Base-by-base conservation (phyloP, 1,139 yeast species). In the Yamadazyma aaseri region DNA sequence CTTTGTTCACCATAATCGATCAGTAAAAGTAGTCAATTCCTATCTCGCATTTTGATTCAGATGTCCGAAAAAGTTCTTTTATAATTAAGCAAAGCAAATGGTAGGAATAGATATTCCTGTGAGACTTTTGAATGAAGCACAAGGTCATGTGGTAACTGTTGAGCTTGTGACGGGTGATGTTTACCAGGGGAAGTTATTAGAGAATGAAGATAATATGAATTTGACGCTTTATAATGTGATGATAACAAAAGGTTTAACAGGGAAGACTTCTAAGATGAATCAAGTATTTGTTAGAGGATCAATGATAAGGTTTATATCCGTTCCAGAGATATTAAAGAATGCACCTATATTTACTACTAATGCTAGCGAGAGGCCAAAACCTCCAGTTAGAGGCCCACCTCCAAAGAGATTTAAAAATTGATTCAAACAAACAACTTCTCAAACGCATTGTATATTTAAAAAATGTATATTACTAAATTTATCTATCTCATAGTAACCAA, bases 161-260 rank as follows among this genome's bases (percentile, higher is more conserved):
- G 98, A 92, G 58, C 73, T 92, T 35, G 76, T 79, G 17, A 81
- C 92, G 1, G 97, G 97, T 1, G 92, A 85, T 47, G 77, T 85
- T 0, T 90, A 90, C 55, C 73, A 95, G 27, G 97, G 97, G 2
- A 87, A 84, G 55, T 71, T 92, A 28, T 60, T 84, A 9, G 95
- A 85, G 51, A 81, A 84, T 58, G 92, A 81, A 60, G 98, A 92
- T 54, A 90, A 84, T 56, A 92, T 92, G 98, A 92, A 92, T 55
- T 78, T 90, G 17, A 95, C 92, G 43, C 61, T 92, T 32, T 71
- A 79, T 47, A 96, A 92, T 54, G 95, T 86, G 31, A 79, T 86
- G 1, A 80, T 85, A 32, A 89, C 96, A 0, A 79, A 80, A 28
- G 59, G 60, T 3, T 44, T 55, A 31, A 83, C 87, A 35, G 96